Evolutionary conservation across 139 green algal species (phyloP), one percentile per base, ranked within the genome.

Genomic region (Chlorella ohadii): DNA sequence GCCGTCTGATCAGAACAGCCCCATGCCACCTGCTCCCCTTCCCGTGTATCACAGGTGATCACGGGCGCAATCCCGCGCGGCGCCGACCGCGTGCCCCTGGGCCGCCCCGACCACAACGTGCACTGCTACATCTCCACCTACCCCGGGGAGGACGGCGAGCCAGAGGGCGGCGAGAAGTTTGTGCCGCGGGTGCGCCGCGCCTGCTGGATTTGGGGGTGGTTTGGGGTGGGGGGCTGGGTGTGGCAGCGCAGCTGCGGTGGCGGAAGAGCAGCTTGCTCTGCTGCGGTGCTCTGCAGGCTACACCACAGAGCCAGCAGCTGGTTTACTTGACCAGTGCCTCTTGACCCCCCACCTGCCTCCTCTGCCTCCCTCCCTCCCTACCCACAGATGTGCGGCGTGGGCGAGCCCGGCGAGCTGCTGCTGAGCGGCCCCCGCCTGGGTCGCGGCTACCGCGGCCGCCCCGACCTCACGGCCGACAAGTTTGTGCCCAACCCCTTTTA

Each of bases 401-500:
- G 90, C 36, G 57, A 75, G 51, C 72, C 87, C 34, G 89, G 91
- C 4, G 91, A 94, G 87, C 85, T 94, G 63, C 77, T 89, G 56
- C 79, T 94, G 47, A 84, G 65, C 41, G 87, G 88, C 22, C 72
- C 85, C 11, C 81, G 83, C 33, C 65, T 93, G 64, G 90, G 85
- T 3, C 64, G 70, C 19, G 90, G 88, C 44, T 93, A 93, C 74
- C n/a, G 79, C 9, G 68, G 72, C 39, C 55, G 65, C 22, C 65
- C 74, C 15, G 86, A 91, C 51, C 66, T 90, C 28, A 92, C 88
- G 0, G 73, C 72, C 25, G 88, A 90, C 28, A 87, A 86, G n/a
- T 93, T 91, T 51, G 51, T 91, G 16, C 34, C 80, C 36, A 92
- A 91, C 79, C 88, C 90, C 55, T 92, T 90, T 31, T 73, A 68